Percentiles rank a stretch among this genome's conserved stretches.
Conservation (phyloP, 108 stramenopile species). For the Stephanodiscus triporus region DNA sequence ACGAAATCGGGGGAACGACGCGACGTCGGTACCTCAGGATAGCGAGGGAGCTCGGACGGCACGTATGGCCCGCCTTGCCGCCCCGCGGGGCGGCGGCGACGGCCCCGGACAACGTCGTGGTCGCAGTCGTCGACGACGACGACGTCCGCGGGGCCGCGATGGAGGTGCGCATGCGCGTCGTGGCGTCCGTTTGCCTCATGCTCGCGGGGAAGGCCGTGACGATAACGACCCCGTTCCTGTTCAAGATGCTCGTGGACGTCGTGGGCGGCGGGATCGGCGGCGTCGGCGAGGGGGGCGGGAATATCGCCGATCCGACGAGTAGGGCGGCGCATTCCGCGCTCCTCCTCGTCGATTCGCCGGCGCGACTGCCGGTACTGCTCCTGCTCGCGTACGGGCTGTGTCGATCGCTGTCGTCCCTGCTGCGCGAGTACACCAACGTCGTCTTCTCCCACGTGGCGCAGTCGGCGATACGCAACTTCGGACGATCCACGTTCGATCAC, state of each 20-base stretch:
- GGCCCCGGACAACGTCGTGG: background rate
- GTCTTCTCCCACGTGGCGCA: conserved; percentile 35
- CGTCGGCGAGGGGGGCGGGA: too few relatives aligned
- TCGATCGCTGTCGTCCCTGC: conserved; percentile 26
- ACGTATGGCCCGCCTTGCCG: conserved; percentile 26
- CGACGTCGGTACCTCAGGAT: conserved; percentile 22
- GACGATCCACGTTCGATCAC: conserved; percentile 37
- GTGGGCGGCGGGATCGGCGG: conserved; percentile 1
- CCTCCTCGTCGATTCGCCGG: background rate
- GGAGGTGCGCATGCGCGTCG: conserved; percentile 14
- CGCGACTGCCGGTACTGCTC: conserved; percentile 18
- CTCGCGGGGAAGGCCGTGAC: conserved; percentile 21
- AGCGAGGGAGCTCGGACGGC: conserved; percentile 14
- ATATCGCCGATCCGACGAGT: too few relatives aligned
- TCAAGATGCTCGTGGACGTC: conserved; percentile 40
- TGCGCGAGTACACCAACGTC: conserved; percentile 29
- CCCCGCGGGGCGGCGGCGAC: background rate
- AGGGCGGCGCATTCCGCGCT: background rate
- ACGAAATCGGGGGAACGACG: too few relatives aligned
- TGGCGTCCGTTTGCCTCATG: conserved; percentile 20
- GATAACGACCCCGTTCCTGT: conserved; percentile 33
- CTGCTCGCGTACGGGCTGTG: conserved; percentile 23
- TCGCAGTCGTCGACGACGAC: background rate
- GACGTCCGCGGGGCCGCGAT: conserved; percentile 16
- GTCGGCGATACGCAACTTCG: conserved; percentile 35